These are phyloP conservation scores for Serendipita sp. DNA, from an alignment of 768 basidiomycete genomes.

Conservation along the genomic window DNA sequence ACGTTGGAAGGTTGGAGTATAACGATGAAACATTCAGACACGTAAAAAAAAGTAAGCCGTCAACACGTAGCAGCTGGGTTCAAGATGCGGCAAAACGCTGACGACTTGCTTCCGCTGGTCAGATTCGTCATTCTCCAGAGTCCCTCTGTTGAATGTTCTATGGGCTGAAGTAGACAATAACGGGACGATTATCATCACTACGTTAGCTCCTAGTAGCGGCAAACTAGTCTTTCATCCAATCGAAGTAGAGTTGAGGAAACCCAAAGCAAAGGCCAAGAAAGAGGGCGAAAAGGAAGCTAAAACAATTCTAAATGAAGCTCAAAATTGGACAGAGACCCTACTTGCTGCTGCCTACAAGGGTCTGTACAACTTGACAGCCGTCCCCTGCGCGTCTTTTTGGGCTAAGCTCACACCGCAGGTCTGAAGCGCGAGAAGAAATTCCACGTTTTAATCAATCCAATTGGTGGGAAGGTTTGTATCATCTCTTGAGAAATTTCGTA, in stretches of 20 bases:
- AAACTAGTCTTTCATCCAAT: slow-evolving; percentile 28
- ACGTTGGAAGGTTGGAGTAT: background rate
- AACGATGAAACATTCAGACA: background rate
- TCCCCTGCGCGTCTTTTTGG: background rate
- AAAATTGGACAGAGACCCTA: slow-evolving; percentile 38
- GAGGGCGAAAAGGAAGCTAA: slow-evolving; percentile 17
- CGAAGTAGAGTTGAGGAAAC: slow-evolving; percentile 23
- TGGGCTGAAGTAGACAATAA: slow-evolving; percentile 26
- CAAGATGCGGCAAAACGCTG: background rate
- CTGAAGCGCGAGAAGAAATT: slow-evolving; percentile 38
- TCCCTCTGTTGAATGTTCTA: slow-evolving; percentile 27
- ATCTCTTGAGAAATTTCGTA: background rate
- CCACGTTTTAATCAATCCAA: slow-evolving; percentile 62
- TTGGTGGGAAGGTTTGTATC: slow-evolving; percentile 51
- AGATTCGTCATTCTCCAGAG: background rate
- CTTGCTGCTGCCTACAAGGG: slow-evolving; percentile 49
- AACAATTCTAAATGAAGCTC: slow-evolving; percentile 18
- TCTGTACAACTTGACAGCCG: slow-evolving; percentile 15
- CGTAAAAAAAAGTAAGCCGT: background rate
- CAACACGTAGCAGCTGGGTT: background rate
- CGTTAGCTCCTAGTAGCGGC: slow-evolving; percentile 30
- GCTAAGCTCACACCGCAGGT: slow-evolving; percentile 19
- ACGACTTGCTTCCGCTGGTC: background rate
- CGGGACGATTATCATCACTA: slow-evolving; percentile 26
- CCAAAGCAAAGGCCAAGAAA: slow-evolving; percentile 22